phyloP scores from a whole-genome alignment of 2,329 filamentous ascomycete species.

The Pyricularia sp. region DNA sequence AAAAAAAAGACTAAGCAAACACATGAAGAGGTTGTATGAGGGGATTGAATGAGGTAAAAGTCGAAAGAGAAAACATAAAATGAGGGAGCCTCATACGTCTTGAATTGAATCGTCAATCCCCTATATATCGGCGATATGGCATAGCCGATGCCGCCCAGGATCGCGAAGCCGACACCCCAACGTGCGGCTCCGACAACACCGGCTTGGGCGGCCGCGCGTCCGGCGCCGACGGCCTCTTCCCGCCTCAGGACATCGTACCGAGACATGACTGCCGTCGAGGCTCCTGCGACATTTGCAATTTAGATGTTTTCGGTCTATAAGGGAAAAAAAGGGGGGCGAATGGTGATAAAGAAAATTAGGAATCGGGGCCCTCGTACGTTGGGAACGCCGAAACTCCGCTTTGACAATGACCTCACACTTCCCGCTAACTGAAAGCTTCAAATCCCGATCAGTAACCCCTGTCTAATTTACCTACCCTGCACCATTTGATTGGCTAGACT shows the following conservation, averaged over 20 bases:
- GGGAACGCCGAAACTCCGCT: neutral
- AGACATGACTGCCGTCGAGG: neutral
- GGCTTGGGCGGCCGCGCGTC: conserved; percentile 58
- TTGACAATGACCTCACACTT: neutral
- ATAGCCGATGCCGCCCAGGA: conserved; percentile 50
- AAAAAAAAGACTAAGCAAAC: neutral
- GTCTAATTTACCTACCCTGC: neutral
- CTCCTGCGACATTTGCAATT: neutral
- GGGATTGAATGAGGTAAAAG: neutral
- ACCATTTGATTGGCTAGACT: neutral
- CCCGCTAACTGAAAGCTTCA: neutral
- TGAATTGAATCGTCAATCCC: conserved; percentile 61
- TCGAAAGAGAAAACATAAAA: neutral
- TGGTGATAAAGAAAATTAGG: neutral
- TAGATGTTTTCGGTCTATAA: neutral
- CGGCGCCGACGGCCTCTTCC: conserved; percentile 55
- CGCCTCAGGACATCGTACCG: conserved; percentile 44
- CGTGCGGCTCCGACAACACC: conserved; percentile 54
- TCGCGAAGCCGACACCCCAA: conserved; percentile 55
- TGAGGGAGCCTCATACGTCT: conserved; percentile 42
- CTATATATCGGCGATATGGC: conserved; percentile 59
- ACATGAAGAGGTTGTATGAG: neutral
- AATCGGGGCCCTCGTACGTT: neutral
- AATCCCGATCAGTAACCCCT: neutral
- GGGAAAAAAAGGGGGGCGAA: neutral